Evolutionary conservation across 1,284 basidiomycete species (phyloP).

Genomic region (Cutaneotrichosporon sp.): DNA sequence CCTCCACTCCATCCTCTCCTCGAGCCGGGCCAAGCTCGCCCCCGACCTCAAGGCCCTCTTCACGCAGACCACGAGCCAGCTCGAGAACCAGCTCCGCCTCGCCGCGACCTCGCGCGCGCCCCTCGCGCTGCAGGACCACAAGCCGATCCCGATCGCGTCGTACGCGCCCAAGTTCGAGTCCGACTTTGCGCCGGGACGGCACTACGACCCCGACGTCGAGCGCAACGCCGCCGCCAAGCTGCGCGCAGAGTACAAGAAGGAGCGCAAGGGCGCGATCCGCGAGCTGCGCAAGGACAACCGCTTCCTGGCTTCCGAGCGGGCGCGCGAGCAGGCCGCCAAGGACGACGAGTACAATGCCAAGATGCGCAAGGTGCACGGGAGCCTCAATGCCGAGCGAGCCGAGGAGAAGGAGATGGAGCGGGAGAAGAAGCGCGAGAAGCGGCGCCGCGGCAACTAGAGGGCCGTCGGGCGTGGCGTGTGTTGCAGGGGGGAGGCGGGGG

Average conservation of each 20-base stretch:
- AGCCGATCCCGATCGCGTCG: slow-evolving; percentile 91
- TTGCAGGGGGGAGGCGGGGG: background rate
- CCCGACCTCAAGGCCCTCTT: slow-evolving; percentile 61
- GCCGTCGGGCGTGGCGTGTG: background rate
- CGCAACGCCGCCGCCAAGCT: slow-evolving; percentile 85
- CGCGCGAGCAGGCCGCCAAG: slow-evolving; percentile 79
- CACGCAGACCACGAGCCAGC: slow-evolving; percentile 54
- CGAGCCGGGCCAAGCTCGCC: slow-evolving; percentile 60
- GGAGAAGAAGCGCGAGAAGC: slow-evolving; percentile 75
- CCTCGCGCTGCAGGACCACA: slow-evolving; percentile 87
- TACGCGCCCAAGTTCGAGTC: slow-evolving; percentile 94
- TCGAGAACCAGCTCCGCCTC: slow-evolving; percentile 70
- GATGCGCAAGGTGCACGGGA: slow-evolving; percentile 80
- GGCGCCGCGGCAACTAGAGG: slow-evolving; percentile 50
- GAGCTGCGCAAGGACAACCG: slow-evolving; percentile 93
- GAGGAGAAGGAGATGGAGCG: slow-evolving; percentile 88
- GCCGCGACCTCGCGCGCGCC: slow-evolving; percentile 71
- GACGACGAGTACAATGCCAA: slow-evolving; percentile 73
- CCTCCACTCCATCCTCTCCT: slow-evolving; percentile 62
- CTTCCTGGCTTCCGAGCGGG: slow-evolving; percentile 87
- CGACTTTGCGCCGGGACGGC: slow-evolving; percentile 66
- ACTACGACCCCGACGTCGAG: slow-evolving; percentile 91
- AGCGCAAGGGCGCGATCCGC: slow-evolving; percentile 93
- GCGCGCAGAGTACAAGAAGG: slow-evolving; percentile 88
- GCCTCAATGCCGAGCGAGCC: slow-evolving; percentile 84